A percentile compares a stretch with the other conserved stretches of the same genome.
Conservation (phyloP, 2,329 filamentous ascomycete genomes). For the Hypomyces rosellus region DNA sequence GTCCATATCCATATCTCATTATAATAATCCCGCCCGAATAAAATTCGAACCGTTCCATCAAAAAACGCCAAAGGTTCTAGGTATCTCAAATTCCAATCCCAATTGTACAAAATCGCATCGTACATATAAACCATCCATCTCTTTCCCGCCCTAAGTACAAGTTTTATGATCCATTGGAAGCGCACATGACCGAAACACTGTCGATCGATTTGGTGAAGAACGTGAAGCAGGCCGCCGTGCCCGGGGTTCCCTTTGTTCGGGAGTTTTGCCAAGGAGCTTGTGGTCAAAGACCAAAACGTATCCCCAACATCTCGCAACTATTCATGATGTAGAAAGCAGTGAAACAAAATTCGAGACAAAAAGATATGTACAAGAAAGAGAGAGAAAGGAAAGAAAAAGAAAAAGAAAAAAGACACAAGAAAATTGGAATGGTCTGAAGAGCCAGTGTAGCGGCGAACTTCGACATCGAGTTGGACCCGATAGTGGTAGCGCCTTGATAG, state of each 20-base stretch:
- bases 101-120: too few species aligned
- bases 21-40: too few species aligned
- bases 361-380: background rate
- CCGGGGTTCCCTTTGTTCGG: background rate
- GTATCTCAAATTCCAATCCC: too few species aligned
- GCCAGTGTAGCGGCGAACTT: background rate
- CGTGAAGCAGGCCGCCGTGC: background rate
- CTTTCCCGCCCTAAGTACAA: too few species aligned
- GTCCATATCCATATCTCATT: background rate
- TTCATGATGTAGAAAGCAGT: too few species aligned
- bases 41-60: background rate
- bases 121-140: too few species aligned
- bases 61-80: background rate
- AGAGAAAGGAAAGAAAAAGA: background rate
- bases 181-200: too few species aligned
- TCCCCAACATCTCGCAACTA: background rate
- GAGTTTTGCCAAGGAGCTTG: background rate
- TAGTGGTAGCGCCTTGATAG: background rate
- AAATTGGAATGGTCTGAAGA: background rate
- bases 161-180: too few species aligned
- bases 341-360: background rate
- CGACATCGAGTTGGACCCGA: background rate
- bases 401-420: background rate
- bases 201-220: background rate
- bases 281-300: constrained; percentile 1